phyloP scores from a whole-genome alignment of 164 flowering plant species.

The Chimonanthus praecox region DNA sequence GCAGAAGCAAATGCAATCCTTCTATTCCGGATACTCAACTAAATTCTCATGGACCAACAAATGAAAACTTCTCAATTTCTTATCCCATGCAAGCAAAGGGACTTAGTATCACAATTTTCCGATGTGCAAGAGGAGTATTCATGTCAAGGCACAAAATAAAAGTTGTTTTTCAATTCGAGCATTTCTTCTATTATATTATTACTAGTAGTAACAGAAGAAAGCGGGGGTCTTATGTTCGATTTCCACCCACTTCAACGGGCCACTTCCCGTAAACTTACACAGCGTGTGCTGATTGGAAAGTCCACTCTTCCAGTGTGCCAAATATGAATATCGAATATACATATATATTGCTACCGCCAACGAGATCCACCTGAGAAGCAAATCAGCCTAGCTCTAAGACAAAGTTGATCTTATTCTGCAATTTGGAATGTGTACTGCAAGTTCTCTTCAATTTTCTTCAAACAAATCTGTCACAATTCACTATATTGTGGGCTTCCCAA shows the following conservation, averaged over 20 bases:
- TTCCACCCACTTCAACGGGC: too few species aligned
- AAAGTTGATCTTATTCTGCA: neutral
- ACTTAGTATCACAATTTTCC: too few species aligned
- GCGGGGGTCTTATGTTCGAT: too few species aligned
- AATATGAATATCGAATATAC: neutral
- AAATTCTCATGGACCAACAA: neutral
- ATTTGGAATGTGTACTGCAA: neutral
- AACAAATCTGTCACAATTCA: neutral
- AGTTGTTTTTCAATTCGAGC: too few species aligned
- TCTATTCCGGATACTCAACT: slow-evolving; percentile 6
- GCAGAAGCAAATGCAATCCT: slow-evolving; percentile 7
- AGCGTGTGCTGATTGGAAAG: too few species aligned
- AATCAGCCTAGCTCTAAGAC: too few species aligned
- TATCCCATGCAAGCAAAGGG: neutral
- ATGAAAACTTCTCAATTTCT: neutral
- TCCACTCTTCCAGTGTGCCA: neutral
- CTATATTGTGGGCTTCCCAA: slow-evolving; percentile 11
- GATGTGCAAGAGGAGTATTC: too few species aligned
- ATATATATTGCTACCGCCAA: neutral
- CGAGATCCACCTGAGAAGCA: neutral
- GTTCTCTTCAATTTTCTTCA: neutral
- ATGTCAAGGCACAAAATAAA: too few species aligned
- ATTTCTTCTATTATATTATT: too few species aligned
- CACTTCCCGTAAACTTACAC: too few species aligned
- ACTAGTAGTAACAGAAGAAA: too few species aligned